phyloP scores from a whole-genome alignment of 2,329 filamentous ascomycete genomes.

The Colletotrichum liriopes region DNA sequence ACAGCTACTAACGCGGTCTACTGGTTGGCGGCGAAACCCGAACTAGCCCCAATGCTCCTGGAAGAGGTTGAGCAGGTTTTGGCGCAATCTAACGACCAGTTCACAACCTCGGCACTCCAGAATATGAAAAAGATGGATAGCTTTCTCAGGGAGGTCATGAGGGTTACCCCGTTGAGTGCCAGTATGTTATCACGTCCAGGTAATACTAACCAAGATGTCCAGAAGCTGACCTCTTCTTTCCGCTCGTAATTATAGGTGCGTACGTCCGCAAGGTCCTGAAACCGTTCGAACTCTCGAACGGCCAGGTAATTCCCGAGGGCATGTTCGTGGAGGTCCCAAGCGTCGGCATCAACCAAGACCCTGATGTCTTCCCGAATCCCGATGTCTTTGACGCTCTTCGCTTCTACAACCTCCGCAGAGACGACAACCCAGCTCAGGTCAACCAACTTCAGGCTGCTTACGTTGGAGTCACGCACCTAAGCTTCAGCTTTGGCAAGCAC shows the following conservation, averaged over 20 bases:
- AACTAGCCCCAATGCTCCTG: constrained; percentile 65
- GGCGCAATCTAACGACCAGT: constrained; percentile 51
- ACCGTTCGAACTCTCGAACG: constrained; percentile 67
- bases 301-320: constrained; percentile 63
- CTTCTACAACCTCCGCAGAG: constrained; percentile 59
- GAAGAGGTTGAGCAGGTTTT: constrained; percentile 63
- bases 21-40: constrained; percentile 65
- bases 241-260: not conserved
- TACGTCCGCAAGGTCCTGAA: constrained; percentile 58
- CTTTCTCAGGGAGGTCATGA: constrained; percentile 54
- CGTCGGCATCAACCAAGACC: constrained; percentile 55
- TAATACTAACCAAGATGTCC: not conserved
- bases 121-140: constrained; percentile 58
- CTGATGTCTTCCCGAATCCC: constrained; percentile 54
- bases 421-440: not conserved
- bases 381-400: constrained; percentile 63
- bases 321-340: constrained; percentile 59
- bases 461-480: constrained; percentile 42
- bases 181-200: not conserved
- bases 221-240: not conserved
- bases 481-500: constrained; percentile 40
- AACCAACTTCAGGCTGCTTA: constrained; percentile 58
- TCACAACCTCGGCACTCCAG: constrained; percentile 52
- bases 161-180: constrained; percentile 61
- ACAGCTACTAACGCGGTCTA: constrained; percentile 60